Evolutionary conservation across 768 basidiomycete species (phyloP).

Genomic region (Hemileccinum rubropunctum): DNA sequence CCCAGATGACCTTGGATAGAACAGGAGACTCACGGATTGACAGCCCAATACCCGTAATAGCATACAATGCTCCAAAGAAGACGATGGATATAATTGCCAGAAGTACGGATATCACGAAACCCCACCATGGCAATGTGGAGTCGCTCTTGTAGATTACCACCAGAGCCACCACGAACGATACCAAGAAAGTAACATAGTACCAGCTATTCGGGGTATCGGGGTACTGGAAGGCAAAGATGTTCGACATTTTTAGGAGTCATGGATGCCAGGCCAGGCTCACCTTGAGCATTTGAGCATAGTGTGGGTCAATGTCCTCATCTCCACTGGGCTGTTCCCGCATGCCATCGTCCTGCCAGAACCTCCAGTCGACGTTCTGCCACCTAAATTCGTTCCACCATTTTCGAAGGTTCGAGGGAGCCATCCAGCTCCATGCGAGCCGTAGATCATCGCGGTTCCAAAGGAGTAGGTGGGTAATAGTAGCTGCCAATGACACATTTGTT

Average conservation of each 20-base stretch:
- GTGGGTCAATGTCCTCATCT: not conserved
- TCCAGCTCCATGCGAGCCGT: constrained; percentile 44
- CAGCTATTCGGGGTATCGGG: not conserved
- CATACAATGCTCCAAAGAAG: constrained; percentile 52
- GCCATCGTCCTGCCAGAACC: not conserved
- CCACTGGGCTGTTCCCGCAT: not conserved
- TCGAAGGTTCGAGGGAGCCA: constrained; percentile 28
- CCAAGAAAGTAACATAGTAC: constrained; percentile 5
- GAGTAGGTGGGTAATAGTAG: constrained; percentile 48
- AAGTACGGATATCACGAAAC: constrained; percentile 49
- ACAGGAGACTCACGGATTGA: not conserved
- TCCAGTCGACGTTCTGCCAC: not conserved
- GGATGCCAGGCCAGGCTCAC: no score
- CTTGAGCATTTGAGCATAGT: constrained; percentile 42
- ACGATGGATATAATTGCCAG: constrained; percentile 48
- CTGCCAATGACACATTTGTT: constrained; percentile 32
- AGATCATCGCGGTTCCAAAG: constrained; percentile 55
- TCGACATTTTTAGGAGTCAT: no score
- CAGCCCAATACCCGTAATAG: constrained; percentile 40
- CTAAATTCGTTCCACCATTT: constrained; percentile 20
- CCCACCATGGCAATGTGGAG: constrained; percentile 60
- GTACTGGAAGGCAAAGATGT: not conserved
- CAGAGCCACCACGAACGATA: constrained; percentile 47
- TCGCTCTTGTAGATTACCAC: constrained; percentile 50
- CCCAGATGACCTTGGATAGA: not conserved